These are phyloP conservation scores for Paraphaeosphaeria minitans DNA, from an alignment of 2,329 filamentous ascomycete genomes.

Conservation along the genomic window DNA sequence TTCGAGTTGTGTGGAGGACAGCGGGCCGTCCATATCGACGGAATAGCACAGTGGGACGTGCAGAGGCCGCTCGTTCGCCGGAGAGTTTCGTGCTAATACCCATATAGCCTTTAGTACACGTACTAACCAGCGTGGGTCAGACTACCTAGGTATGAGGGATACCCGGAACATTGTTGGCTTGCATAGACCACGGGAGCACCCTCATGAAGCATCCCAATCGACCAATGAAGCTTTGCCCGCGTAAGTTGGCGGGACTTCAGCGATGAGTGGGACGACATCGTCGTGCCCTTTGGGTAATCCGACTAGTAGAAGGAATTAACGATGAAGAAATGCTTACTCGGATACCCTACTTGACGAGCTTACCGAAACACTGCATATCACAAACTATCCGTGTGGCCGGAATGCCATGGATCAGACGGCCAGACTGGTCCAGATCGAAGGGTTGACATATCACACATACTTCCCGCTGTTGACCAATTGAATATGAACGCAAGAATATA, in stretches of 20 bases:
- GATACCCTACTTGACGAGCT: constrained; percentile 1
- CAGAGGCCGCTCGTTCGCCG: neutral
- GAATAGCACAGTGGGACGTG: constrained; percentile 3
- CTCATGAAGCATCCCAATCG: neutral
- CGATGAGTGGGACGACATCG: neutral
- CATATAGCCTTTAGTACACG: neutral
- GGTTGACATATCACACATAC: neutral
- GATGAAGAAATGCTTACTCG: neutral
- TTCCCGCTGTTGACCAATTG: neutral
- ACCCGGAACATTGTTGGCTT: constrained; percentile 5
- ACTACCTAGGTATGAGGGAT: neutral
- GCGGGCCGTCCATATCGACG: neutral
- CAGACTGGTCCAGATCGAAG: neutral
- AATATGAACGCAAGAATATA: neutral
- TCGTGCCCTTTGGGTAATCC: neutral
- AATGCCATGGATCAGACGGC: neutral
- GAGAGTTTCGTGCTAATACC: neutral
- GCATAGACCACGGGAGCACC: constrained; percentile 2
- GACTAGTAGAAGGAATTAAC: neutral
- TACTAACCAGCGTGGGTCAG: neutral
- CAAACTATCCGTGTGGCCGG: neutral
- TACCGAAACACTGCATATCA: neutral
- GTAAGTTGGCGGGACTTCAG: neutral
- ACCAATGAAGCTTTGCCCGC: neutral
- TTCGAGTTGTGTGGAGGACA: neutral